Base-by-base conservation (phyloP, 768 basidiomycete genomes). In the Russula dissimulans region DNA sequence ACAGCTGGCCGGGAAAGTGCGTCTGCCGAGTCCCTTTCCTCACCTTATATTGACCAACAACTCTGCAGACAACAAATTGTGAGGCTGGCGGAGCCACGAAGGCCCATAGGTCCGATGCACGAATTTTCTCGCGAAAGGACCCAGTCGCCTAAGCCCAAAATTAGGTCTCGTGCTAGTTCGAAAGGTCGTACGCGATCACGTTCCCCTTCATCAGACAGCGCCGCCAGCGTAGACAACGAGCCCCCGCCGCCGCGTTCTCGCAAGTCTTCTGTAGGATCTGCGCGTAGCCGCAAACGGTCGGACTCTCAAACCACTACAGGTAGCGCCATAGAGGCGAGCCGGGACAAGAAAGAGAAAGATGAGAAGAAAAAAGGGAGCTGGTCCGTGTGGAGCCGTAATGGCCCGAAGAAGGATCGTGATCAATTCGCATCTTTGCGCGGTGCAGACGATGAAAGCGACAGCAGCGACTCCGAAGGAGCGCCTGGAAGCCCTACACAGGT, bases 351-450 rank as follows among this genome's bases (percentile, higher is more conserved):
- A 77, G 67, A 74, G 56, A 73, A 68, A 43, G 75, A 86, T 18
- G 74, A 81, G 3, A 82, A 81, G 6, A 89, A 88, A 85, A 86
- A 85, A 14, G 81, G 54, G 9, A 58, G 54, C n/a, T 66, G 65
- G 65, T 50, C 63, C 4, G 52, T 57, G 45, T 62, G 56, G 56
- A 17, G 51, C 9, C 61, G 61, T 43, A 62, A 48, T 10, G 51
- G 51, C 22, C 17, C 56, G 31, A 66, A 66, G 63, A 66, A 64
- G 63, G 63, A 64, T 39, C 64, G 64, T 81, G 53, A 83, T 70
- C 69, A 84, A 39, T 81, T 87, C 50, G 81, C 75, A 46, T 79
- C 81, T 46, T 85, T 44, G 72, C 80, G 3, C 70, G 87, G 51
- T 53, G 74, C 74, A 45, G 81, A 82, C 57, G 78, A 78, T 46